These are phyloP conservation scores for Tetradesmus lagerheimii DNA, from an alignment of 139 green algal species.

Conservation along the genomic window DNA sequence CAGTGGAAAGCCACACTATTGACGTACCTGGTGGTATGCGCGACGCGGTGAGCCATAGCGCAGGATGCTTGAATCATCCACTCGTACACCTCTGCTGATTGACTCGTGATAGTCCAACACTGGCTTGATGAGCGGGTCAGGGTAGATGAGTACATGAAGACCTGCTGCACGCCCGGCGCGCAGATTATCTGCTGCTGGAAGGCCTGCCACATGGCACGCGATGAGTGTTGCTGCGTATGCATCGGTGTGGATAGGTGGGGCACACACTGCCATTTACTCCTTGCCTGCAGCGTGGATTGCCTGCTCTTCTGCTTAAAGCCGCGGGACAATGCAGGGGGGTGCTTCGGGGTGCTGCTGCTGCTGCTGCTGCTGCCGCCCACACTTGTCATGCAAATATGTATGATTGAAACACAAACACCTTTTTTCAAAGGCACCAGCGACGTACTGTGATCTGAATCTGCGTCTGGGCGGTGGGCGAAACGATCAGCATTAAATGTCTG, in stretches of 20 bases:
- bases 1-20: no score
- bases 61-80: conserved; percentile 33
- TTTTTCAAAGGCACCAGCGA: no score
- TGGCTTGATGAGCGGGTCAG: conserved; percentile 28
- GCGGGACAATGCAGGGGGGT: no score
- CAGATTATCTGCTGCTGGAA: neutral
- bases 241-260: conserved; percentile 12
- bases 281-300: neutral
- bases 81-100: neutral
- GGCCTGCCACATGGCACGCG: neutral
- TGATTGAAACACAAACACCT: no score
- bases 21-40: conserved; percentile 8
- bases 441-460: no score
- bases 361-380: no score
- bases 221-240: neutral
- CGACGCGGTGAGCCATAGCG: neutral
- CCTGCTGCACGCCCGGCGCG: neutral
- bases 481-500: no score
- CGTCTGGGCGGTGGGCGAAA: no score
- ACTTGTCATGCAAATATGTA: no score
- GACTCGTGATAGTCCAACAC: neutral
- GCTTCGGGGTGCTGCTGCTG: no score
- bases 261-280: neutral
- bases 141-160: conserved; percentile 24
- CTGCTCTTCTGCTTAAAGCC: neutral